Evolutionary conservation across 768 basidiomycete species (phyloP).

Genomic region (Xerocomellus amylosporus): DNA sequence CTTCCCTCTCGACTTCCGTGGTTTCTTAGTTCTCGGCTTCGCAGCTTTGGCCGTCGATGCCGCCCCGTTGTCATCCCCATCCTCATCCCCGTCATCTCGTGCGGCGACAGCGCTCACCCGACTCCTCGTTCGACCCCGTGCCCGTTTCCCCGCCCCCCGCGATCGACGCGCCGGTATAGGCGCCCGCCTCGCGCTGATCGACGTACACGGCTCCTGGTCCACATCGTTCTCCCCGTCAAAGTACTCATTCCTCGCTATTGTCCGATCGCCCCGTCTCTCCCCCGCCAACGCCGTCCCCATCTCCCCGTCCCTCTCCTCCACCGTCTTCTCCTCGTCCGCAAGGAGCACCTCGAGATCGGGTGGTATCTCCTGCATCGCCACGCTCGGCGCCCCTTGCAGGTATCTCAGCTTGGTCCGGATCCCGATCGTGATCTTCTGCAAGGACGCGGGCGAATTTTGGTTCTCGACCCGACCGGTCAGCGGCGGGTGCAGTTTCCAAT

Average conservation of each 20-base stretch:
- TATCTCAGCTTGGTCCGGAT: slow-evolving; percentile 88
- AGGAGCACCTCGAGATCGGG: slow-evolving; percentile 82
- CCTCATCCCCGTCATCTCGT: slow-evolving; percentile 39
- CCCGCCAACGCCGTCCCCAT: too few species aligned
- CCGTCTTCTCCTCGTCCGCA: slow-evolving; percentile 66
- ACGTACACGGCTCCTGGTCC: slow-evolving; percentile 46
- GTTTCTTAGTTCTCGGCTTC: slow-evolving; percentile 33
- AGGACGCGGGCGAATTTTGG: slow-evolving; percentile 75
- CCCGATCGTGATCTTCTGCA: slow-evolving; percentile 85
- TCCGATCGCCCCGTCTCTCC: slow-evolving; percentile 50
- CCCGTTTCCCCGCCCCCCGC: slow-evolving; percentile 25
- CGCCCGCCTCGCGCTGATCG: slow-evolving; percentile 20
- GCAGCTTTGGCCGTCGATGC: slow-evolving; percentile 25
- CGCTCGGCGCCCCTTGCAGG: slow-evolving; percentile 93
- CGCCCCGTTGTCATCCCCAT: slow-evolving; percentile 31
- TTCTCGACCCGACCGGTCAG: slow-evolving; percentile 91
- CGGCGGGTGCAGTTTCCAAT: slow-evolving; percentile 92
- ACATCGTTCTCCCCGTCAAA: slow-evolving; percentile 72
- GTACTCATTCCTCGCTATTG: slow-evolving; percentile 60
- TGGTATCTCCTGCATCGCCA: slow-evolving; percentile 94
- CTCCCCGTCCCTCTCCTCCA: too few species aligned
- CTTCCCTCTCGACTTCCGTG: slow-evolving; percentile 24
- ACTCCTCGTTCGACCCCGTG: slow-evolving; percentile 32
- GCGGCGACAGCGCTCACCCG: slow-evolving; percentile 30
- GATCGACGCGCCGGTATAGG: slow-evolving; percentile 18